These are phyloP conservation scores for Aspergillus costaricaensis DNA, from an alignment of 2,329 filamentous ascomycete genomes.

Conservation along the genomic window DNA sequence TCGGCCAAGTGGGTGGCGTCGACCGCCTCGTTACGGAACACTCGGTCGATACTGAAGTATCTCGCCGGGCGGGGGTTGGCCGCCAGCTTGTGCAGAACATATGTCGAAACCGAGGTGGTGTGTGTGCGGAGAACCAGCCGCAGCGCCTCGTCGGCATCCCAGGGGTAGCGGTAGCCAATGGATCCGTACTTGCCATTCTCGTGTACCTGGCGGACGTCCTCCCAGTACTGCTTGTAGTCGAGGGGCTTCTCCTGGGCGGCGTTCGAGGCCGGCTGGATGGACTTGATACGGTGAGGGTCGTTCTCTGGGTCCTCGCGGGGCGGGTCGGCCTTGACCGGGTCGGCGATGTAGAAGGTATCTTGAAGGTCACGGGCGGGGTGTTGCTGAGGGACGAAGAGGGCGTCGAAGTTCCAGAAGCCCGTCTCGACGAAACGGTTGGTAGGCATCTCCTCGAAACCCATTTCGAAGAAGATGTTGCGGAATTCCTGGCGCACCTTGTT, in stretches of 20 bases:
- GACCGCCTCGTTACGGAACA: conserved; percentile 97
- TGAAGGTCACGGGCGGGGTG: conserved; percentile 96
- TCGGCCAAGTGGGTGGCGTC: conserved; percentile 96
- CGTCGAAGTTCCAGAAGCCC: conserved; percentile 98
- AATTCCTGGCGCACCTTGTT: conserved; percentile 97
- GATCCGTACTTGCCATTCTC: conserved; percentile 90
- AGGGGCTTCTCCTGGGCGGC: conserved; percentile 51
- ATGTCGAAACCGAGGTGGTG: conserved; percentile 88
- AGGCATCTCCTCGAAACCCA: conserved; percentile 98
- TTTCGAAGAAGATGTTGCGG: conserved; percentile 97
- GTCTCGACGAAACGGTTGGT: conserved; percentile 92
- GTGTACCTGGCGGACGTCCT: conserved; percentile 84
- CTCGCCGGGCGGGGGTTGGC: conserved; percentile 81
- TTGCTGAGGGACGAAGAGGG: conserved; percentile 95
- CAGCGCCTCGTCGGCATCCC: conserved; percentile 82
- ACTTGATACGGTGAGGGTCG: conserved; percentile 41
- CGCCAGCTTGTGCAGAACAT: conserved; percentile 87
- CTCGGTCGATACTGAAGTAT: conserved; percentile 97
- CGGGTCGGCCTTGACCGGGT: conserved; percentile 73
- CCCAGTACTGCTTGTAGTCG: conserved; percentile 83
- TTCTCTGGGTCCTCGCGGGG: conserved; percentile 59
- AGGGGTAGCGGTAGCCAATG: conserved; percentile 94
- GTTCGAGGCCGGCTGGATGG: conserved; percentile 48
- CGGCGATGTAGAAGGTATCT: conserved; percentile 97
- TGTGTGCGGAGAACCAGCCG: conserved; percentile 91